Evolutionary conservation across 1,284 basidiomycete genomes (phyloP).

Genomic region (Mycena citricolor): DNA sequence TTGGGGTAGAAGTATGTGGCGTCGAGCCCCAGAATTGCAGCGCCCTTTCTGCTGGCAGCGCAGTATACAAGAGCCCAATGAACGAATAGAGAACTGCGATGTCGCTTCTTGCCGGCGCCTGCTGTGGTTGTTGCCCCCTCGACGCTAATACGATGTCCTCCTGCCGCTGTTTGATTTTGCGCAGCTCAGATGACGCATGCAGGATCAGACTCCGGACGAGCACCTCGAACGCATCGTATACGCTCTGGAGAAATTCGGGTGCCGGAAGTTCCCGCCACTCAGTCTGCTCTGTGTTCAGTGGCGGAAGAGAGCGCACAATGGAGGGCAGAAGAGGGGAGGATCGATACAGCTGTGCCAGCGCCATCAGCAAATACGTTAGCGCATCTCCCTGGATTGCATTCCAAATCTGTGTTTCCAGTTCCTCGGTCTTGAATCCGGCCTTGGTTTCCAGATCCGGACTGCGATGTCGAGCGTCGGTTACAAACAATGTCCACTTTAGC

Average conservation of each 20-base stretch:
- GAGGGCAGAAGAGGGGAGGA: conserved; percentile 45
- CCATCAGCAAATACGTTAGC: conserved; percentile 71
- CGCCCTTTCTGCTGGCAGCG: conserved; percentile 73
- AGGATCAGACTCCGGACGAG: conserved; percentile 75
- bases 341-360: conserved; percentile 53
- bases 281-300: conserved; percentile 47
- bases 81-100: conserved; percentile 84
- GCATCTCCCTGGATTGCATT: conserved; percentile 81
- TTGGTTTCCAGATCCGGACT: conserved; percentile 65
- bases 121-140: conserved; percentile 33
- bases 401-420: conserved; percentile 80
- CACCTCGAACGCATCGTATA: conserved; percentile 70
- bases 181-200: conserved; percentile 82
- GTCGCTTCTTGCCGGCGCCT: conserved; percentile 65
- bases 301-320: conserved; percentile 41
- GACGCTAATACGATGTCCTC: conserved; percentile 78
- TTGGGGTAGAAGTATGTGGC: conserved; percentile 40
- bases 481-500: conserved; percentile 86
- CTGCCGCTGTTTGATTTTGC: conserved; percentile 88
- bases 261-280: conserved; percentile 59
- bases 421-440: conserved; percentile 71
- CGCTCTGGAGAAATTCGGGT: conserved; percentile 63
- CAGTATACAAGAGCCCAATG: conserved; percentile 77
- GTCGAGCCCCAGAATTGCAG: conserved; percentile 84
- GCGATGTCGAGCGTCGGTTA: conserved; percentile 71